These are phyloP conservation scores for Lentinus tigrinus DNA, from an alignment of 768 basidiomycete genomes.

Conservation along the genomic window DNA sequence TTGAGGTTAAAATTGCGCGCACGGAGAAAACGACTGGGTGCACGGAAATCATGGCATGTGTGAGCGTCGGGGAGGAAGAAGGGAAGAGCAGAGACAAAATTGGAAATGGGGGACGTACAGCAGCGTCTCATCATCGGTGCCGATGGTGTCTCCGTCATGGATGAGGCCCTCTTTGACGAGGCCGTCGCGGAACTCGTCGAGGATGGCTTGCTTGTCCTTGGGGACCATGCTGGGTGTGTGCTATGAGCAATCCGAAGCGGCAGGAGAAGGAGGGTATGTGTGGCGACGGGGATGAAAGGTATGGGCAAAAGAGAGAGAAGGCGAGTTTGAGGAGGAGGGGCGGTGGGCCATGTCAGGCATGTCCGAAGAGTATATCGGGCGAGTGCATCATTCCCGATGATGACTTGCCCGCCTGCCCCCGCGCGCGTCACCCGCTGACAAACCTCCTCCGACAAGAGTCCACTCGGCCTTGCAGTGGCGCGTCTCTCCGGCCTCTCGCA, in stretches of 20 bases:
- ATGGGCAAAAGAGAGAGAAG: neutral
- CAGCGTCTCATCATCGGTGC: constrained; percentile 58
- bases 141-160: constrained; percentile 52
- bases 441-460: neutral
- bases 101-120: constrained; percentile 36
- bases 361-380: neutral
- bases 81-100: neutral
- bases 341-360: constrained; percentile 1
- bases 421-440: constrained; percentile 9
- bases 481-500: neutral
- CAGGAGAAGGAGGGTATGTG: neutral
- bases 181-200: constrained; percentile 51
- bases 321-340: neutral
- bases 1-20: constrained; percentile 64
- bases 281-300: neutral
- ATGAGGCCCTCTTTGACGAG: constrained; percentile 53
- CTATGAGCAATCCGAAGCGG: neutral
- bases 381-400: constrained; percentile 15
- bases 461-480: neutral
- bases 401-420: neutral
- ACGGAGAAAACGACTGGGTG: constrained; percentile 68
- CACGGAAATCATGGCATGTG: neutral
- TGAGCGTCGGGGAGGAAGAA: neutral
- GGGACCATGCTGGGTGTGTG: constrained; percentile 19
- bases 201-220: constrained; percentile 27